These are phyloP conservation scores for Nevesoporus exiguus DNA, from an alignment of 768 basidiomycete species.

Conservation along the genomic window DNA sequence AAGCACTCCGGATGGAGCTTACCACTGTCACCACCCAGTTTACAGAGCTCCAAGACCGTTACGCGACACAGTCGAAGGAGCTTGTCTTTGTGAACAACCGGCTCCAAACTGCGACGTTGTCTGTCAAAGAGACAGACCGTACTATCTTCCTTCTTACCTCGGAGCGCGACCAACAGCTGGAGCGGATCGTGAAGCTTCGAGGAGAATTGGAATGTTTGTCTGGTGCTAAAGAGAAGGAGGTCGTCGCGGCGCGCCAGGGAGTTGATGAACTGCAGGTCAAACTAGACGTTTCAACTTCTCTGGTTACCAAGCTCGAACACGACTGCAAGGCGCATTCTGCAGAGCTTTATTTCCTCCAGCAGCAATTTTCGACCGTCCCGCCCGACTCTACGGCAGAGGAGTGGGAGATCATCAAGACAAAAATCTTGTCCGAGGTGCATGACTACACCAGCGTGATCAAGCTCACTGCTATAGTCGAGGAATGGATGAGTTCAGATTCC, in stretches of 20 bases:
- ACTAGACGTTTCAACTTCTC: too few relatives aligned
- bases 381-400: too few relatives aligned
- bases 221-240: too few relatives aligned
- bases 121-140: not conserved
- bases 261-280: too few relatives aligned
- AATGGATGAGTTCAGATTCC: not conserved
- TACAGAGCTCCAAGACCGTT: not conserved
- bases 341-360: too few relatives aligned
- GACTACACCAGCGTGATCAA: not conserved
- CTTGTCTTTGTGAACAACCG: not conserved
- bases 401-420: too few relatives aligned
- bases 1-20: not conserved
- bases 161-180: not conserved
- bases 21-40: not conserved
- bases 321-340: too few relatives aligned
- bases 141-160: not conserved
- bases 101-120: not conserved
- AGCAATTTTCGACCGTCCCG: too few relatives aligned
- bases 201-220: too few relatives aligned
- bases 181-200: not conserved
- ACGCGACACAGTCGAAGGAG: not conserved
- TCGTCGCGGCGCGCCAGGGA: too few relatives aligned
- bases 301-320: too few relatives aligned
- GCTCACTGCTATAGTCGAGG: not conserved
- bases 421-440: not conserved